Base-by-base conservation (phyloP, 75 land plant species). In the Sequoiadendron giganteum region DNA sequence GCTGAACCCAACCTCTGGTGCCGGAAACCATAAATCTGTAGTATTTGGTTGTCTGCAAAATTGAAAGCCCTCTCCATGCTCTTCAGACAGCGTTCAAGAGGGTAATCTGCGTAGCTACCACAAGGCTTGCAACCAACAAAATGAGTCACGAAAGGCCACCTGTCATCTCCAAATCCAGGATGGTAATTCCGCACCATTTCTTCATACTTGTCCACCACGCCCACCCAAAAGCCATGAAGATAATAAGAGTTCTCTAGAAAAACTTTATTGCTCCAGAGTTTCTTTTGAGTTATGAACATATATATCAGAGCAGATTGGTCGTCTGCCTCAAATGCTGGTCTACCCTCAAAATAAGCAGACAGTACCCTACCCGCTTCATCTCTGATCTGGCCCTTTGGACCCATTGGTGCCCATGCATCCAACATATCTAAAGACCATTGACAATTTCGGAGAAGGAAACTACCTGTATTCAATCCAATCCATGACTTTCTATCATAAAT, bases 101-200 rank as follows among this genome's bases (percentile, higher is more conserved):
- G 92, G 87, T 95, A 95, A 91, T 96, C 97, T 34, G 94, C 96
- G 81, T 94, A 94, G 85, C 93, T 93, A 11, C 96, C 93, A 89
- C 96, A 96, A 52, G 95, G 97, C 89, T 95, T 96, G 91, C 97
- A 96, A 18, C 97, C 97, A 76, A 96, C 97, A 86, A 96, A 95
- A 88, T 96, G 98, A 30, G 98, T 96, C 28, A 96, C 93, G 86
- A 96, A 95, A 6, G 98, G 97, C 97, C 97, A 96, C 85, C 97
- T 90, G 77, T 95, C 95, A 85, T 95, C 97, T 14, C 97, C 97
- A 30, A 95, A 88, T 40, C 97, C 97, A 2, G 97, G 97, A 85
- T 96, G 95, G 88, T 94, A 87, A 86, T 93, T 95, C 88, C 89
- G 93, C 76, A 95, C 91, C 94, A 94, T 90, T 88, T 96, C 97